Conservation (phyloP, 495 filamentous ascomycete species). For the Lophium mytilinum region DNA sequence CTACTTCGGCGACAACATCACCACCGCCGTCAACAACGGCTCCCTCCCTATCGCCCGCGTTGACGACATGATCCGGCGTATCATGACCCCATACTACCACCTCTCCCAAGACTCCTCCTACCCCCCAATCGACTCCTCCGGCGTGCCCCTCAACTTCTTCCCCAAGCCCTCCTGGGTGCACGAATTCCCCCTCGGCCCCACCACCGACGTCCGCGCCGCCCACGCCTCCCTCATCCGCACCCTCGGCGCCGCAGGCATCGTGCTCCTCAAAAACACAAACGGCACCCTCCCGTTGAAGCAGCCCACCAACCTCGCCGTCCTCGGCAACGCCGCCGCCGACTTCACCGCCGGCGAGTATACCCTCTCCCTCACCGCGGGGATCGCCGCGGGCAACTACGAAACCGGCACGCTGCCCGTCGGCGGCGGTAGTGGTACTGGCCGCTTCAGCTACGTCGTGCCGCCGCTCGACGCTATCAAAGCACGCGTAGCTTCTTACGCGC, state of each 20-base stretch:
- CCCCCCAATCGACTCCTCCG: constrained; percentile 18
- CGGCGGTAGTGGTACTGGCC: constrained; percentile 9
- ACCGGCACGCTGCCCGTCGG: constrained; percentile 46
- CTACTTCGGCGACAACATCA: constrained; percentile 30
- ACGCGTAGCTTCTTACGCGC: constrained; percentile 9
- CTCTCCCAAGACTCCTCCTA: constrained; percentile 25
- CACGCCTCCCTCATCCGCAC: constrained; percentile 45
- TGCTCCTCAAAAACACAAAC: constrained; percentile 55
- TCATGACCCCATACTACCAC: constrained; percentile 33
- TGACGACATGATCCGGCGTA: constrained; percentile 30
- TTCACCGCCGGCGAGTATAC: background rate
- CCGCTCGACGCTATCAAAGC: constrained; percentile 44
- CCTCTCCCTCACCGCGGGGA: constrained; percentile 33
- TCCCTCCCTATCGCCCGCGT: constrained; percentile 20
- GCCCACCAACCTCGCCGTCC: constrained; percentile 48
- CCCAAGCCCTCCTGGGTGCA: constrained; percentile 4
- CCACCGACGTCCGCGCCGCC: constrained; percentile 44
- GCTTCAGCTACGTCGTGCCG: constrained; percentile 5
- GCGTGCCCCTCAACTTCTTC: constrained; percentile 11
- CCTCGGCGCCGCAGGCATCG: constrained; percentile 50
- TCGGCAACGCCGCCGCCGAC: constrained; percentile 54
- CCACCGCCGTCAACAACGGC: constrained; percentile 27
- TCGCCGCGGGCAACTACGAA: constrained; percentile 42
- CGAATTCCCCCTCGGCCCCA: constrained; percentile 7
- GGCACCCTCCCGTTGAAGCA: constrained; percentile 45